These are phyloP conservation scores for Lolium rigidum DNA, from an alignment of 176 grass and related monocot genomes.

Conservation along the genomic window DNA sequence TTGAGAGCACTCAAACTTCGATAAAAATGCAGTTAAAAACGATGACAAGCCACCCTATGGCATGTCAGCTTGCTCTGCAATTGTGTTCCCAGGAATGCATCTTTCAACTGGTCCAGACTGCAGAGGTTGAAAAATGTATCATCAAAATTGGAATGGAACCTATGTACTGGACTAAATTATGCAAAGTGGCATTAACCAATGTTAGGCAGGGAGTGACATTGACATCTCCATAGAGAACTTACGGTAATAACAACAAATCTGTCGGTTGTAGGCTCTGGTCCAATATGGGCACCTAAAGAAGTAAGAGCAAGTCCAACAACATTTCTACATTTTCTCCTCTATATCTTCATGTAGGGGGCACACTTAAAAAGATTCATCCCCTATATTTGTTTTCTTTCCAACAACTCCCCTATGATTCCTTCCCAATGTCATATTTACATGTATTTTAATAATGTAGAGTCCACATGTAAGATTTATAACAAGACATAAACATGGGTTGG, in stretches of 20 bases:
- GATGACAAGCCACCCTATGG: slow-evolving; percentile 77
- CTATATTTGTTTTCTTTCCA: no score
- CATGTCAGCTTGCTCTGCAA: slow-evolving; percentile 89
- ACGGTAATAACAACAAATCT: slow-evolving; percentile 88
- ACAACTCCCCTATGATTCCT: no score
- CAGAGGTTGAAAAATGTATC: slow-evolving; percentile 4
- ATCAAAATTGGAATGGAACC: background rate
- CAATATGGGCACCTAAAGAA: slow-evolving; percentile 80
- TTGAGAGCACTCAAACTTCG: slow-evolving; percentile 90
- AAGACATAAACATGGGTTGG: no score
- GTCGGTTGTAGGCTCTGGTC: slow-evolving; percentile 90
- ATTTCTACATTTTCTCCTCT: no score
- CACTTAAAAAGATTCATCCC: no score
- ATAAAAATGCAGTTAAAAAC: slow-evolving; percentile 81
- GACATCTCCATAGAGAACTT: slow-evolving; percentile 19
- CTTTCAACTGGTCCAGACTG: slow-evolving; percentile 89
- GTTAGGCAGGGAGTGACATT: background rate
- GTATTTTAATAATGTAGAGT: no score
- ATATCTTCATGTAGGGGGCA: no score
- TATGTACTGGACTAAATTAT: background rate
- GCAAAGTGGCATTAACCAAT: background rate
- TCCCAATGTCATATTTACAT: no score
- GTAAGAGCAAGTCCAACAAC: no score
- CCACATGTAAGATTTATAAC: no score
- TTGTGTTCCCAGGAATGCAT: slow-evolving; percentile 86